Conservation (phyloP, 2,329 filamentous ascomycete genomes). For the Ascochyta viciae-villosae region DNA sequence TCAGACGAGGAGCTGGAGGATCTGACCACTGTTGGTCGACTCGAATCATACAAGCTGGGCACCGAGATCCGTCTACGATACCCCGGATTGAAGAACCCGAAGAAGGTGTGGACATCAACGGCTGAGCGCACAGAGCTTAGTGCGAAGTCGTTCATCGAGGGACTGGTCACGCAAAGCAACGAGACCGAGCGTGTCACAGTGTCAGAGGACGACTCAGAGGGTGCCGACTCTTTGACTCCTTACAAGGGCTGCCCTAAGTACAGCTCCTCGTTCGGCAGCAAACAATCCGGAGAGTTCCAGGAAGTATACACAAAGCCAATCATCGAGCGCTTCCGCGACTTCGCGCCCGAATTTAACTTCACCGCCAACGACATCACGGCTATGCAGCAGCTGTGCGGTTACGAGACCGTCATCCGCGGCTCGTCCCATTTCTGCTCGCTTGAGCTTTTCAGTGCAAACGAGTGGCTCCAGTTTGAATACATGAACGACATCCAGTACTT, state of each 20-base stretch:
- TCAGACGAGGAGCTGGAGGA: constrained; percentile 64
- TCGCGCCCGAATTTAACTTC: constrained; percentile 67
- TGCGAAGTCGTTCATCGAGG: constrained; percentile 65
- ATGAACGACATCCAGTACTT: constrained; percentile 69
- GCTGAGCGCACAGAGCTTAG: constrained; percentile 68
- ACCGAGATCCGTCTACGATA: constrained; percentile 67
- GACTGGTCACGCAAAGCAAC: constrained; percentile 61
- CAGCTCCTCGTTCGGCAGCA: constrained; percentile 62
- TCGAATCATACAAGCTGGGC: constrained; percentile 67
- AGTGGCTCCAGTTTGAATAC: constrained; percentile 73
- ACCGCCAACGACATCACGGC: constrained; percentile 67
- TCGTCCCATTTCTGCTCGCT: constrained; percentile 68
- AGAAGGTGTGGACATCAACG: constrained; percentile 67
- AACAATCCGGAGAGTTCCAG: constrained; percentile 60
- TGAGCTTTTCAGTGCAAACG: constrained; percentile 65
- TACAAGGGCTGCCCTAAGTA: constrained; percentile 72
- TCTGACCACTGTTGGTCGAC: constrained; percentile 66
- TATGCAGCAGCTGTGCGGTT: constrained; percentile 71
- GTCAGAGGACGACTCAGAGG: constrained; percentile 63
- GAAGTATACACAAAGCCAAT: constrained; percentile 67
- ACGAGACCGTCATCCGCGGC: constrained; percentile 69
- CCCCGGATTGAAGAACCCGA: constrained; percentile 60
- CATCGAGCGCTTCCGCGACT: constrained; percentile 61
- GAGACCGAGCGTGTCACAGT: constrained; percentile 63
- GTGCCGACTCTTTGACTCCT: constrained; percentile 68